Base-by-base conservation (phyloP, 495 filamentous ascomycete genomes). In the Oidiodendron maius region DNA sequence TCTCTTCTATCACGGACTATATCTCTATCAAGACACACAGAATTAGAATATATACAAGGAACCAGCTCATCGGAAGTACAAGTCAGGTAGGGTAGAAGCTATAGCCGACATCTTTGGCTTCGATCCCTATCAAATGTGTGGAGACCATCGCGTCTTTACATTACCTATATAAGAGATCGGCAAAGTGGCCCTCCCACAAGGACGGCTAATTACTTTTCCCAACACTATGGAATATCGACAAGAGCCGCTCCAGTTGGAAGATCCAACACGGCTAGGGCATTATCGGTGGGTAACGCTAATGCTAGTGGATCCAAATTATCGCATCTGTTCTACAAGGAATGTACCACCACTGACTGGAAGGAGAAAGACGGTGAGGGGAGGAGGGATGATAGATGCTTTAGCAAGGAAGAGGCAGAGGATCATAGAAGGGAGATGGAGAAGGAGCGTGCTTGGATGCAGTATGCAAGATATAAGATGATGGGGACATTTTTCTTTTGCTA, bases 261-360 rank as follows among this genome's bases (percentile, higher is more conserved):
- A 83, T 52, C 44, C 26, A 0, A 68, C 70, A 1, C 71, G 68
- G 48, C 71, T 75, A 0, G 77, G 78, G 4, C 74, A 80, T 46
- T 58, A 71, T 4, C 71, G 76, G 44, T 72, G 78, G 45, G 64
- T 82, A 2, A 71, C 71, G 0, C 53, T 82, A 8, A 80, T 71
- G 54, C 63, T 83, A 1, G 69, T 83, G 6, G 76, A 81, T 55
- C 79, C 77, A 0, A 40, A 68, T 40, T 39, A 49, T 10, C 69
- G 68, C 4, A 63, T 83, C 42, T 66, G 76, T 18, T 75, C 69
- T 0, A 74, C 77, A 1, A 68, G 69, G 4, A 74, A 76, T 51
- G 68, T 81, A 0, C 75, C 77, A 2, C 75, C 77, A 5, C 77
- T n/a, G n/a, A n/a, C n/a, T n/a, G n/a, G n/a, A n/a, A n/a, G n/a